Evolutionary conservation across 345 rosid species (phyloP), one percentile per base, ranked within the genome.

Genomic region (Hibiscus mutabilis): DNA sequence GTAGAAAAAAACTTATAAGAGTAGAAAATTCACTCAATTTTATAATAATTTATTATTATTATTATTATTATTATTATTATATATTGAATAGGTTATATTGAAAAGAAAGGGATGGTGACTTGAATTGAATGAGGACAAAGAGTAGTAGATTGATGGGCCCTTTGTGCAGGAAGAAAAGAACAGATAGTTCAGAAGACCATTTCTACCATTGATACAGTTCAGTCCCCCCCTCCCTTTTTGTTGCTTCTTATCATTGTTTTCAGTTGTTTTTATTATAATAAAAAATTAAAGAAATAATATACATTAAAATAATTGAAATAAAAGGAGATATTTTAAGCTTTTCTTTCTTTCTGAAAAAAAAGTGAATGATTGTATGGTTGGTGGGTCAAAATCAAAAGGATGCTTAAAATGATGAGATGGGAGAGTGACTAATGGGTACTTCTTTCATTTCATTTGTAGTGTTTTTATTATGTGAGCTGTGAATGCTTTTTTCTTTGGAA

Each of bases 61-160:
- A 25, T 25, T 25, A 25, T 35, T 35, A 35, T 35, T 35, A 35
- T 35, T 29, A 2, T 29, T 0, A 25, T 25, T 25, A 25, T n/a
- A n/a, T n/a, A n/a, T n/a, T n/a, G 29, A 27, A 27, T 29, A 29
- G 4, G 3, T 29, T 3, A 29, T 35, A 35, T 35, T 35, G 40
- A 19, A 68, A 47, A 62, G 77, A 75, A 72, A 51, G 52, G 7
- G 37, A 73, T 58, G 66, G 66, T 49, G 60, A 57, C 29, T 55
- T 55, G 24, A 53, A 9, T 55, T 55, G 24, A 57, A 10, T 56
- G 68, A 73, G 29, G 80, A 79, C 80, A 82, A 74, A 75, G 52
- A 74, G 79, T 76, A 74, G 52, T 63, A 67, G 81, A 84, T 79
- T 84, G 76, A 70, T 18, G 71, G 69, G 80, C 65, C 79, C 81